Conservation (phyloP, 139 green algal genomes). For the Zygnema cylindricum region DNA sequence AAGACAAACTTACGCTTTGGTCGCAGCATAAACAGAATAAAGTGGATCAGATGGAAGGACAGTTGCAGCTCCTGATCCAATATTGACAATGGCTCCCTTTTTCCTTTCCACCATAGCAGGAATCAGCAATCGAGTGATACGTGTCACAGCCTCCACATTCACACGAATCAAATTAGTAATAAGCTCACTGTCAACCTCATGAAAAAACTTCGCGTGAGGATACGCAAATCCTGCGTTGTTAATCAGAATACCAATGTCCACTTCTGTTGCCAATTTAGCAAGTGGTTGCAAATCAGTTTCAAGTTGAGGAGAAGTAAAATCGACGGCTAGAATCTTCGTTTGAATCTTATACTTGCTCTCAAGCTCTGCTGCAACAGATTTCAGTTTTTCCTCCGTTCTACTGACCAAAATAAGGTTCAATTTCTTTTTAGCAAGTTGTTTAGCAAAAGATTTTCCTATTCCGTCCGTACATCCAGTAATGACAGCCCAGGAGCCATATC, state of each 20-base stretch:
- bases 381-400: slow-evolving; percentile 74
- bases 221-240: slow-evolving; percentile 89
- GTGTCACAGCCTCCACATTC: slow-evolving; percentile 57
- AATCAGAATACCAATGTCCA: slow-evolving; percentile 83
- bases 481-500: slow-evolving; percentile 74
- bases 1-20: slow-evolving; percentile 69
- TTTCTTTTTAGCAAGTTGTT: slow-evolving; percentile 72
- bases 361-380: slow-evolving; percentile 65
- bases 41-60: slow-evolving; percentile 77
- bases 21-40: slow-evolving; percentile 78
- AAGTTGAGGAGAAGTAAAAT: slow-evolving; percentile 45
- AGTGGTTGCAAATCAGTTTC: neutral
- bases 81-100: slow-evolving; percentile 78
- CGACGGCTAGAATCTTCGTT: slow-evolving; percentile 54
- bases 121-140: slow-evolving; percentile 75
- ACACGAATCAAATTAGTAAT: slow-evolving; percentile 70
- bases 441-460: slow-evolving; percentile 77
- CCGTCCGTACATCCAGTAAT: slow-evolving; percentile 84
- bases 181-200: slow-evolving; percentile 61
- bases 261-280: slow-evolving; percentile 49
- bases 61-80: slow-evolving; percentile 75
- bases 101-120: slow-evolving; percentile 75
- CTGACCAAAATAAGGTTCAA: slow-evolving; percentile 81
- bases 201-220: slow-evolving; percentile 71
- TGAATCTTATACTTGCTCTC: slow-evolving; percentile 68